Evolutionary conservation across 2,329 filamentous ascomycete species (phyloP).

Genomic region (Albifimbria verrucaria): DNA sequence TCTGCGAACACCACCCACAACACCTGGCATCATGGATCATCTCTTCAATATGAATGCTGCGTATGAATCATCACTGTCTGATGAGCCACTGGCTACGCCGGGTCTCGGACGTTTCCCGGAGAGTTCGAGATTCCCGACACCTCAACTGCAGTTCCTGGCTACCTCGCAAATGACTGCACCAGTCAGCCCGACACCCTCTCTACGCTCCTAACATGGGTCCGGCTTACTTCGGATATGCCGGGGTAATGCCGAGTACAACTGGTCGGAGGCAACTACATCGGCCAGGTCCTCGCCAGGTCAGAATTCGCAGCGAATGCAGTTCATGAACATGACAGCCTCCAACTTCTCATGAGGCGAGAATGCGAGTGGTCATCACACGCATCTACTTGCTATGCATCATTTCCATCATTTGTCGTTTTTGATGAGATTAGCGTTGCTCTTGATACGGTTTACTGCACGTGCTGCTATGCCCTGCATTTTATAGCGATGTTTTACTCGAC

Average conservation of each 20-base stretch:
- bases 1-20: conserved; percentile 51
- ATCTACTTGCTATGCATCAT: conserved; percentile 1
- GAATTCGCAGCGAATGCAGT: conserved; percentile 26
- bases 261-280: conserved; percentile 41
- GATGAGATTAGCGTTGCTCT: conserved; percentile 11
- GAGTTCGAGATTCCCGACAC: conserved; percentile 43
- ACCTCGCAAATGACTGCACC: conserved; percentile 35
- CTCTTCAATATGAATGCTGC: conserved; percentile 37
- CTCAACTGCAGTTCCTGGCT: conserved; percentile 39
- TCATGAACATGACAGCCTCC: conserved; percentile 32
- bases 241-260: conserved; percentile 47
- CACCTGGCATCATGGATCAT: conserved; percentile 44
- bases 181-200: conserved; percentile 47
- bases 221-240: conserved; percentile 35
- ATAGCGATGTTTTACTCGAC: background rate
- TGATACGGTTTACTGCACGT: conserved; percentile 3
- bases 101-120: conserved; percentile 40
- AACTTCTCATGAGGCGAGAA: conserved; percentile 22
- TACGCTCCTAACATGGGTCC: conserved; percentile 40
- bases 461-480: background rate
- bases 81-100: conserved; percentile 49
- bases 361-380: background rate
- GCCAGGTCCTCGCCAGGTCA: conserved; percentile 30
- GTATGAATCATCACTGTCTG: conserved; percentile 36
- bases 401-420: conserved; percentile 2